Conservation (phyloP, 495 filamentous ascomycete species). For the Peziza echinospora region DNA sequence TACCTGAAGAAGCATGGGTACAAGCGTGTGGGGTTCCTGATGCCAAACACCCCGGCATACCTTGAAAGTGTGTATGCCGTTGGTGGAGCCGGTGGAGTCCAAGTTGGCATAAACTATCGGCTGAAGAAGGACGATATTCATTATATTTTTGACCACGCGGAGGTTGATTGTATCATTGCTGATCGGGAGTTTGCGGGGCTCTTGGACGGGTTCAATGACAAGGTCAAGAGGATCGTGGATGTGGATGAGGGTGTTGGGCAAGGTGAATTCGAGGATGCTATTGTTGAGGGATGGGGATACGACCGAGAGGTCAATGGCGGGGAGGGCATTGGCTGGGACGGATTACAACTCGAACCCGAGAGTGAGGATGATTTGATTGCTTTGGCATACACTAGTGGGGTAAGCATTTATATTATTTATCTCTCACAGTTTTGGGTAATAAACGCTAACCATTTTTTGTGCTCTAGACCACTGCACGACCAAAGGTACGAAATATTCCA, state of each 20-base stretch:
- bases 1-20: constrained; percentile 50
- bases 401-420: not conserved
- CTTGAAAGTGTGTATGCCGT: constrained; percentile 79
- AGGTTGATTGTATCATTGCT: constrained; percentile 73
- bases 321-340: constrained; percentile 56
- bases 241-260: constrained; percentile 55
- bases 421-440: no score
- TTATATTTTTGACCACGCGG: constrained; percentile 62
- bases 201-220: constrained; percentile 44
- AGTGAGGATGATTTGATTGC: constrained; percentile 67
- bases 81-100: constrained; percentile 42
- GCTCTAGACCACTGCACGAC: constrained; percentile 58
- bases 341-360: constrained; percentile 39
- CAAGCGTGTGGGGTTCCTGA: constrained; percentile 56
- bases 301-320: constrained; percentile 37
- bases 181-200: constrained; percentile 57
- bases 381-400: constrained; percentile 72
- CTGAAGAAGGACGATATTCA: constrained; percentile 68
- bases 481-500: no score
- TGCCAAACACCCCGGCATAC: constrained; percentile 85
- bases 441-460: no score
- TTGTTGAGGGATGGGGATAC: constrained; percentile 54
- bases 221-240: constrained; percentile 54
- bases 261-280: constrained; percentile 66
- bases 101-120: constrained; percentile 75